Percentiles rank a stretch among this genome's conserved stretches.
These are phyloP conservation scores for Yamadazyma phyllophila DNA, from an alignment of 805 yeast species.

Conservation along the genomic window DNA sequence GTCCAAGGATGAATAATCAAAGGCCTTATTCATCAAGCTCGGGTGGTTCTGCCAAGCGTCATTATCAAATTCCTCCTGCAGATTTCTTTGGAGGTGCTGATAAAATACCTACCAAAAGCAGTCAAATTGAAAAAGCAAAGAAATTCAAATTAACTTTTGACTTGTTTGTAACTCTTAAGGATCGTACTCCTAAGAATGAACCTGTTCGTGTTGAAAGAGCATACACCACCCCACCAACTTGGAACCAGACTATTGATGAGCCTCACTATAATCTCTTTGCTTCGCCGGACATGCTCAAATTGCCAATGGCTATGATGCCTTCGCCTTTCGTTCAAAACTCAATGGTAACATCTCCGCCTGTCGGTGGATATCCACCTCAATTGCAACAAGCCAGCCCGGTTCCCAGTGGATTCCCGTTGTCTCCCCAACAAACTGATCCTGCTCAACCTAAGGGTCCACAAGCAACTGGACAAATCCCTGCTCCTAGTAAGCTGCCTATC, in stretches of 20 bases:
- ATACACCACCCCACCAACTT: slow-evolving; percentile 73
- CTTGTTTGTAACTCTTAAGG: slow-evolving; percentile 49
- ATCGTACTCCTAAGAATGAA: slow-evolving; percentile 18
- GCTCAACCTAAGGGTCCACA: slow-evolving; percentile 9
- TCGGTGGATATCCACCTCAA: slow-evolving; percentile 7
- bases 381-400: background rate
- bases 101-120: slow-evolving; percentile 36
- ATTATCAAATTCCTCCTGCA: slow-evolving; percentile 37
- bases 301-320: slow-evolving; percentile 16
- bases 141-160: slow-evolving; percentile 48
- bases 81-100: slow-evolving; percentile 42
- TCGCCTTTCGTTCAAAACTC: slow-evolving; percentile 34
- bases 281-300: slow-evolving; percentile 23
- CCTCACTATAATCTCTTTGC: slow-evolving; percentile 55
- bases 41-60: slow-evolving; percentile 26
- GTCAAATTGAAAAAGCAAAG: slow-evolving; percentile 33
- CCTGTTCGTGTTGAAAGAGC: slow-evolving; percentile 54
- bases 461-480: slow-evolving; percentile 13
- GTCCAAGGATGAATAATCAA: slow-evolving; percentile 32
- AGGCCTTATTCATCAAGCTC: slow-evolving; percentile 29
- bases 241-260: slow-evolving; percentile 61
- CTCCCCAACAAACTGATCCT: slow-evolving; percentile 28
- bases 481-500: slow-evolving; percentile 16
- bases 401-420: slow-evolving; percentile 12
- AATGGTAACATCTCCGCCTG: slow-evolving; percentile 22